A percentile compares a stretch with the other conserved stretches of the same genome.
Conservation (phyloP, 2,329 filamentous ascomycete species). For the Colletotrichum cereale region DNA sequence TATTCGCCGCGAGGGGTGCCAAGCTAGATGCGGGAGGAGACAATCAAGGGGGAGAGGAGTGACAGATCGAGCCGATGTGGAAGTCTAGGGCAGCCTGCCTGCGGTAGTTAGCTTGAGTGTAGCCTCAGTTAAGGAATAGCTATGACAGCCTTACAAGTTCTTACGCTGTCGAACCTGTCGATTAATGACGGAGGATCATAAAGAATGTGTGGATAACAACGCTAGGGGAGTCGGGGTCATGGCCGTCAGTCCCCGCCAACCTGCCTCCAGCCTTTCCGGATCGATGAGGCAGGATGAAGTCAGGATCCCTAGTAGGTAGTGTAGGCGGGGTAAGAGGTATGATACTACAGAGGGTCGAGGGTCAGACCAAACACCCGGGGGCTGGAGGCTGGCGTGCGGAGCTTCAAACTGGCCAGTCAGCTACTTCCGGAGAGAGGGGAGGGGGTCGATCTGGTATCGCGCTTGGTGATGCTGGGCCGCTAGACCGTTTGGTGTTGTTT, state of each 20-base stretch:
- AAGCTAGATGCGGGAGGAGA: not conserved
- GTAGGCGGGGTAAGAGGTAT: not conserved
- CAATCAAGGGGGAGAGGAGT: not conserved
- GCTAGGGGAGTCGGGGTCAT: not conserved
- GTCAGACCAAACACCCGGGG: not conserved
- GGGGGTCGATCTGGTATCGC: not conserved
- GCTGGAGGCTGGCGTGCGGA: not conserved
- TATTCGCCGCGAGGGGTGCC: not conserved
- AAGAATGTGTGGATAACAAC: not conserved
- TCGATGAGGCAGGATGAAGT: constrained; percentile 19
- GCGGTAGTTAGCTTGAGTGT: constrained; percentile 18
- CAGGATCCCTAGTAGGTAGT: constrained; percentile 22
- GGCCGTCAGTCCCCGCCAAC: not conserved
- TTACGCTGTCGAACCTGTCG: constrained; percentile 4
- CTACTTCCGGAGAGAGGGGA: not conserved
- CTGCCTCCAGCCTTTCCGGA: not conserved
- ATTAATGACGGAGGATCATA: not conserved
- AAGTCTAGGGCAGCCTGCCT: not conserved
- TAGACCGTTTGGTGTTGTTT: not conserved
- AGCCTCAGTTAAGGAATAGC: constrained; percentile 21
- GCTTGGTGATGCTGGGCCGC: not conserved
- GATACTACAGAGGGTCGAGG: constrained; percentile 1
- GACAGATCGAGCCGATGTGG: not conserved
- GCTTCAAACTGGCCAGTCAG: not conserved
- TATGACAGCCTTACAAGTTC: constrained; percentile 5